These are phyloP conservation scores for Penicillium sp. DNA, from an alignment of 2,329 filamentous ascomycete genomes.

Conservation along the genomic window DNA sequence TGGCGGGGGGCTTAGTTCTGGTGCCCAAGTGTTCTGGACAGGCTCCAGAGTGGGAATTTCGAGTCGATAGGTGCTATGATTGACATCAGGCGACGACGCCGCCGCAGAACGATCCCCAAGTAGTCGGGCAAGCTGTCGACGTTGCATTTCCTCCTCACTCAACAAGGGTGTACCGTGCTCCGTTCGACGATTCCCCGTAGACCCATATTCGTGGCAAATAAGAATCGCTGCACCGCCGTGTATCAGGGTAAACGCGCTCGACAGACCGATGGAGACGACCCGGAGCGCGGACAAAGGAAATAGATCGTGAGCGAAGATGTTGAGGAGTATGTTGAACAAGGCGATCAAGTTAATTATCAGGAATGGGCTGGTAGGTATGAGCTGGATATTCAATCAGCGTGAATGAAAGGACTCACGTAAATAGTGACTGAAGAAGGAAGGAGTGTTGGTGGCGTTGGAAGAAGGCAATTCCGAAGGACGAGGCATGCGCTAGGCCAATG, in stretches of 20 bases:
- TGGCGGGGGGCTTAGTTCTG: not conserved
- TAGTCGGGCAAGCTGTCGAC: constrained; percentile 39
- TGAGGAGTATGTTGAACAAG: constrained; percentile 35
- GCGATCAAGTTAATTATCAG: constrained; percentile 28
- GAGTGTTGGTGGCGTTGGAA: constrained; percentile 24
- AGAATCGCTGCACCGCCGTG: constrained; percentile 30
- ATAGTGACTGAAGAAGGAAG: constrained; percentile 32
- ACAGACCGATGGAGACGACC: constrained; percentile 28
- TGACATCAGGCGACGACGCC: constrained; percentile 27
- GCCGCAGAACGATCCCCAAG: constrained; percentile 30
- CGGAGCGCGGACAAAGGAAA: constrained; percentile 28
- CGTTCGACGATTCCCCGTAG: constrained; percentile 7
- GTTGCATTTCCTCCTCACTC: constrained; percentile 42
- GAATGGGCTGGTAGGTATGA: constrained; percentile 25
- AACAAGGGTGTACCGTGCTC: constrained; percentile 20
- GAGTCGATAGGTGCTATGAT: constrained; percentile 30
- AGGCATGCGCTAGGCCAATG: constrained; percentile 26
- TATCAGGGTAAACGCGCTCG: constrained; percentile 27
- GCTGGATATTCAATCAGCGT: constrained; percentile 6
- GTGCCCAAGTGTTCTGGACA: constrained; percentile 15
- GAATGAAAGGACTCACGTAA: constrained; percentile 29
- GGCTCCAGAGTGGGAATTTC: constrained; percentile 19
- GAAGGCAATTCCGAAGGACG: constrained; percentile 27
- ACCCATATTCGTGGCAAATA: constrained; percentile 20
- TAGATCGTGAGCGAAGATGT: constrained; percentile 31